A percentile compares a stretch with the other conserved stretches of the same genome.
phyloP scores from a whole-genome alignment of 2,329 filamentous ascomycete species.

The Hirsutella rhossiliensis region DNA sequence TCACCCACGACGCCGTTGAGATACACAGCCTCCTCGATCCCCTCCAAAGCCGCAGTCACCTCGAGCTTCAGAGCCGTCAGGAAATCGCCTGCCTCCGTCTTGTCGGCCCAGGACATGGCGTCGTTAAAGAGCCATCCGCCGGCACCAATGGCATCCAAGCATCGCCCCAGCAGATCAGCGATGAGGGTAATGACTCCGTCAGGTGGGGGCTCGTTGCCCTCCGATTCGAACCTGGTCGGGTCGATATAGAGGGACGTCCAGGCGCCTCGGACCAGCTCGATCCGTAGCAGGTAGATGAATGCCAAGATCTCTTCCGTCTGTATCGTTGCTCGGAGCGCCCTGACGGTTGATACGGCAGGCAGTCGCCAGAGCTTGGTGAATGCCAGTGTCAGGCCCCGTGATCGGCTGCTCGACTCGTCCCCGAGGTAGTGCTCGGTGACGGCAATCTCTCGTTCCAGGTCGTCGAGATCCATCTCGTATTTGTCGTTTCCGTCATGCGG shows the following conservation, averaged over 20 bases:
- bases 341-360: slow-evolving; percentile 45
- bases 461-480: slow-evolving; percentile 43
- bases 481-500: slow-evolving; percentile 16
- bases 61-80: slow-evolving; percentile 55
- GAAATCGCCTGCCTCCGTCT: slow-evolving; percentile 48
- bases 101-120: slow-evolving; percentile 35
- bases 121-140: slow-evolving; percentile 62
- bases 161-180: slow-evolving; percentile 57
- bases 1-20: slow-evolving; percentile 54
- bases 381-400: slow-evolving; percentile 52
- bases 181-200: slow-evolving; percentile 61
- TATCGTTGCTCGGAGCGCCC: slow-evolving; percentile 50
- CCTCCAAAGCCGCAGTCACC: slow-evolving; percentile 58
- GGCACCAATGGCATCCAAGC: slow-evolving; percentile 63
- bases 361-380: slow-evolving; percentile 59
- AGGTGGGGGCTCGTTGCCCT: slow-evolving; percentile 34
- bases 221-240: slow-evolving; percentile 31
- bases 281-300: slow-evolving; percentile 59
- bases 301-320: slow-evolving; percentile 57
- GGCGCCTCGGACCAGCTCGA: slow-evolving; percentile 61
- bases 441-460: slow-evolving; percentile 52
- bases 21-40: slow-evolving; percentile 55
- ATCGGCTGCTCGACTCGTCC: slow-evolving; percentile 49
- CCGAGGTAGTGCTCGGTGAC: slow-evolving; percentile 56
- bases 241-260: slow-evolving; percentile 67